These are phyloP conservation scores for Debaryomyces udenii DNA, from an alignment of 1,139 yeast species.

Conservation along the genomic window DNA sequence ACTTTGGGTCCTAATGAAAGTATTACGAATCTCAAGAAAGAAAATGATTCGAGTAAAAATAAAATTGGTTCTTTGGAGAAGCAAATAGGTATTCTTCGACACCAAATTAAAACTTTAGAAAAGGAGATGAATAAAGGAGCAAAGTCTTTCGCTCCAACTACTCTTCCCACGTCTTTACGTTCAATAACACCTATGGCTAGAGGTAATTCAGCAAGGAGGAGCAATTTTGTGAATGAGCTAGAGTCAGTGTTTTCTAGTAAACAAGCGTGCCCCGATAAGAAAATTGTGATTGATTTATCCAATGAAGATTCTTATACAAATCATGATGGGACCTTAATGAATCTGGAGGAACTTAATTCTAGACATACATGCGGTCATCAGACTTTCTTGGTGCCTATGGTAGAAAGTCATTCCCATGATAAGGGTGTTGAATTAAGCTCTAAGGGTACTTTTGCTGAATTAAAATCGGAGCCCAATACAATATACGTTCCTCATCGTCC, in stretches of 20 bases:
- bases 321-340: not conserved
- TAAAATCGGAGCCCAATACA: slow-evolving; percentile 17
- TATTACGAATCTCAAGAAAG: slow-evolving; percentile 22
- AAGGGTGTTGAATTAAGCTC: not conserved
- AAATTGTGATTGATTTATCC: not conserved
- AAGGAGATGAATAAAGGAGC: slow-evolving; percentile 17
- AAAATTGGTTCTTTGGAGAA: slow-evolving; percentile 32
- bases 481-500: slow-evolving; percentile 32
- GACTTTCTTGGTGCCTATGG: no score
- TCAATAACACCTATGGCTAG: no score
- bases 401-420: no score
- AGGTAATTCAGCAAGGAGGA: not conserved
- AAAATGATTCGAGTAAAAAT: slow-evolving; percentile 21
- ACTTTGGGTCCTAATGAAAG: slow-evolving; percentile 25
- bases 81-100: slow-evolving; percentile 29
- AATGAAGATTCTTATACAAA: slow-evolving; percentile 2
- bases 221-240: slow-evolving; percentile 21
- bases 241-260: slow-evolving; percentile 20
- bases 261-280: not conserved
- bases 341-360: no score
- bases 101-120: slow-evolving; percentile 24
- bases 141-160: not conserved
- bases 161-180: no score
- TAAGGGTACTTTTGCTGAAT: slow-evolving; percentile 23
- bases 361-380: no score